Evolutionary conservation across 345 rosid species (phyloP), one percentile per base, ranked within the genome.

Genomic region (Linum trigynum): DNA sequence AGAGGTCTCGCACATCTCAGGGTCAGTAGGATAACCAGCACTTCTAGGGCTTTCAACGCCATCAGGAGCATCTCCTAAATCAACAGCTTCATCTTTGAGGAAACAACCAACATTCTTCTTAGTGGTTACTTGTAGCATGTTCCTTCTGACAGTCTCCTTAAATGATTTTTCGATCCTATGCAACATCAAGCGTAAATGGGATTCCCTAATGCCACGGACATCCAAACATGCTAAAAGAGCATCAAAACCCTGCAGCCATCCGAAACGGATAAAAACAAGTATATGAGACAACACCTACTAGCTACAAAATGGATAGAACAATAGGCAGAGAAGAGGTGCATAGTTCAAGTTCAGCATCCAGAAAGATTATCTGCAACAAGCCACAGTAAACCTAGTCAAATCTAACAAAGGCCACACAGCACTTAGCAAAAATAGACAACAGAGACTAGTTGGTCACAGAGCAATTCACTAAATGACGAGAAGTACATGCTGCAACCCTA

Each of bases 121-220:
- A 0, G 39, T 43, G 35, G n/a, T 67, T 12, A 9, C 56, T 59
- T 48, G 61, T 63, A 38, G 53, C 50, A 36, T 45, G 63, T 73
- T 79, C 69, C 69, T 78, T 78, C 84, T 76, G 48, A 83, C 77
- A 65, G 83, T 73, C 75, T 84, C 91, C 75, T 82, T 91, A 58
- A 91, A 88, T 64, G 91, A 76, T 38, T 73, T 74, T 75, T 86
- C 91, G 16, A 85, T 79, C 79, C 81, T 88, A 61, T 79, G 83
- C 79, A 91, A 75, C 88, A 88, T 79, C 66, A 79, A 76, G 56
- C 80, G 80, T 59, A 91, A 77, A 82, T 85, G 80, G 56, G 91
- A 84, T 77, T 91, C 98, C 41, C 96, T 79, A 64, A 83, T 74
- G 64, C 98, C 98, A 9, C 91, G 94, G 5, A 78, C 84, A 75